These are phyloP conservation scores for Wallemia mellicola DNA, from an alignment of 1,284 basidiomycete species.

Conservation along the genomic window DNA sequence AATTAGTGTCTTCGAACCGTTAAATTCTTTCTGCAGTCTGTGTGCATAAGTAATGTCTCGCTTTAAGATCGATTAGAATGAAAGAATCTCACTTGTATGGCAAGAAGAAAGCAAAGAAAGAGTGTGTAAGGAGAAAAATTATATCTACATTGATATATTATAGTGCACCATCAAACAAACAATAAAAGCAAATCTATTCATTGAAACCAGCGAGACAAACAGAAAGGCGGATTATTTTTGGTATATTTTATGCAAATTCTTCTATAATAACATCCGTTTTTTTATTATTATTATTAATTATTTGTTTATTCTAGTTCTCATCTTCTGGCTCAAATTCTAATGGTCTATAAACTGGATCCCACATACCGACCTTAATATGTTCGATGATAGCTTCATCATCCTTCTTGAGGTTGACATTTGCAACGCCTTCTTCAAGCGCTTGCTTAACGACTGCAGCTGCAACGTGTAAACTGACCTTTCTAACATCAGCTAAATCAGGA, in stretches of 20 bases:
- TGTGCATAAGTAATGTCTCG: too few relatives aligned
- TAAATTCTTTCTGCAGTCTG: too few relatives aligned
- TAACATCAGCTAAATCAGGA: conserved; percentile 25
- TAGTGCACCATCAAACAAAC: too few relatives aligned
- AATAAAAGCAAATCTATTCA: too few relatives aligned
- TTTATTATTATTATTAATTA: not conserved
- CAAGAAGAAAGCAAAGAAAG: too few relatives aligned
- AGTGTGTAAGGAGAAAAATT: too few relatives aligned
- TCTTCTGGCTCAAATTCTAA: not conserved
- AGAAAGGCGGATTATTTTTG: not conserved
- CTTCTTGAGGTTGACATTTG: conserved; percentile 8
- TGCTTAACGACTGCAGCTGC: conserved; percentile 46
- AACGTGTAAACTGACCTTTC: conserved; percentile 39
- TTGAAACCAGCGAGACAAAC: not conserved
- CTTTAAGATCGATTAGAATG: too few relatives aligned
- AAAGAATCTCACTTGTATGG: too few relatives aligned
- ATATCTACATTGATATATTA: too few relatives aligned
- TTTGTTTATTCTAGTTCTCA: not conserved
- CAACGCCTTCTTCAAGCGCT: conserved; percentile 37
- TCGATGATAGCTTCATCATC: not conserved
- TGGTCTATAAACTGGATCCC: not conserved
- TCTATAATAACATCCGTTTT: not conserved
- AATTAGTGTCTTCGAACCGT: too few relatives aligned
- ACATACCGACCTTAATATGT: not conserved
- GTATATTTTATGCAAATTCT: not conserved